phyloP scores from a whole-genome alignment of 305 asterid genomes.

The Solanum aculeatissimum region DNA sequence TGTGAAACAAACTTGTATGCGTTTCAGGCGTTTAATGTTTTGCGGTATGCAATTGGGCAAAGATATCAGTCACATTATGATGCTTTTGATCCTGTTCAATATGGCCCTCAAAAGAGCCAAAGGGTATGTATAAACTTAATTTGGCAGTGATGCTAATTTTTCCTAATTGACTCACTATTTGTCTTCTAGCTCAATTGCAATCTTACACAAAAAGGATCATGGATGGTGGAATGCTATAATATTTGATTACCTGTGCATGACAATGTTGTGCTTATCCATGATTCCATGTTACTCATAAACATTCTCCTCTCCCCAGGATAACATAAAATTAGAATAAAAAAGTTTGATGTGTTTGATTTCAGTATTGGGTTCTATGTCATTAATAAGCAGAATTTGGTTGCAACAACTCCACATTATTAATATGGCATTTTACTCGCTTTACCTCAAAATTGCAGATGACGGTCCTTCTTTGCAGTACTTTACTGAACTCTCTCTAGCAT shows the following conservation, averaged over 20 bases:
- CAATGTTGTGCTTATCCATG: background rate
- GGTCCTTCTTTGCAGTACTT: background rate
- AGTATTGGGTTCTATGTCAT: background rate
- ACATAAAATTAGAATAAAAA: background rate
- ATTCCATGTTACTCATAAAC: background rate
- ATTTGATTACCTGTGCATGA: background rate
- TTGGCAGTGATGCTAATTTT: background rate
- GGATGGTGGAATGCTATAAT: background rate
- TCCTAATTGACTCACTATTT: background rate
- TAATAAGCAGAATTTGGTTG: background rate
- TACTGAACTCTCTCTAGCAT: background rate
- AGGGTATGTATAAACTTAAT: constrained; percentile 39
- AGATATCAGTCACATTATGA: constrained; percentile 83
- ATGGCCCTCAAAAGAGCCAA: constrained; percentile 92
- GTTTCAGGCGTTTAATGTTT: constrained; percentile 82
- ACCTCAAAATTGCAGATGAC: background rate
- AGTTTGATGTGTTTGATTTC: background rate
- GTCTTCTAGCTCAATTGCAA: background rate
- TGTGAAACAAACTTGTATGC: constrained; percentile 19
- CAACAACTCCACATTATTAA: background rate
- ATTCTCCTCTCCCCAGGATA: background rate
- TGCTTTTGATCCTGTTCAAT: constrained; percentile 83
- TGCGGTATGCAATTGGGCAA: constrained; percentile 89
- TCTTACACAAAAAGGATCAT: background rate
- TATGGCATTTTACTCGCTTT: background rate